phyloP scores from a whole-genome alignment of 2,329 filamentous ascomycete species.

The Cadophora luteo-olivacea region DNA sequence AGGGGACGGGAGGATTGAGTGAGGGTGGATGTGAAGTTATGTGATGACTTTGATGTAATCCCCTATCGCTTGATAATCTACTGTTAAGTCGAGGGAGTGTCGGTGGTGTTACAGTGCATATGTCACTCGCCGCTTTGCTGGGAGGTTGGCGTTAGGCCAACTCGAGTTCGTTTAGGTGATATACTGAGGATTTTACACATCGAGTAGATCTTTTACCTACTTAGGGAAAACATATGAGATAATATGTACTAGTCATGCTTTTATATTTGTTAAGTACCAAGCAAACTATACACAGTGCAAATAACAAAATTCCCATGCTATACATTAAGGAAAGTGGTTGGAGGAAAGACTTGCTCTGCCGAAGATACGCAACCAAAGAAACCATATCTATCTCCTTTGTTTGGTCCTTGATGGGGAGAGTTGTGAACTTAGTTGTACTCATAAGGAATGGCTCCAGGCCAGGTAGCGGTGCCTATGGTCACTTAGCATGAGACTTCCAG shows the following conservation, averaged over 20 bases:
- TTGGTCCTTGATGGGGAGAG: not conserved
- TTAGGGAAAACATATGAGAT: no score
- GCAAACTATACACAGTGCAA: not conserved
- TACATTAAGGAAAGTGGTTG: constrained; percentile 55
- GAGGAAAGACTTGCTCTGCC: not conserved
- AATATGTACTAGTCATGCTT: not conserved
- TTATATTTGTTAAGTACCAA: not conserved
- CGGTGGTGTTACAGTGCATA: not conserved
- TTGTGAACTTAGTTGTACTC: not conserved
- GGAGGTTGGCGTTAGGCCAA: not conserved
- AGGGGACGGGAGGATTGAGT: constrained; percentile 53
- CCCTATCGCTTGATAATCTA: not conserved
- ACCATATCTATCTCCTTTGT: not conserved
- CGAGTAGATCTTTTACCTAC: no score
- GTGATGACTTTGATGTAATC: constrained; percentile 45
- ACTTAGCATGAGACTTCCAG: not conserved
- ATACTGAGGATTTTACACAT: not conserved
- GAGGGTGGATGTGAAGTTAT: constrained; percentile 60
- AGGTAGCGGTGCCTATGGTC: not conserved
- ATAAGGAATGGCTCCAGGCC: not conserved
- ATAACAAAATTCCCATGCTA: not conserved
- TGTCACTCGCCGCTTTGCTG: not conserved
- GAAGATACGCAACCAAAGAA: not conserved
- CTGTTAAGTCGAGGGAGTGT: not conserved
- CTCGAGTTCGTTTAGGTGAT: no score